Percentiles rank a stretch among this genome's conserved stretches.
phyloP scores from a whole-genome alignment of 371 early-diverging fungal genomes.

The Mortierella sp. region DNA sequence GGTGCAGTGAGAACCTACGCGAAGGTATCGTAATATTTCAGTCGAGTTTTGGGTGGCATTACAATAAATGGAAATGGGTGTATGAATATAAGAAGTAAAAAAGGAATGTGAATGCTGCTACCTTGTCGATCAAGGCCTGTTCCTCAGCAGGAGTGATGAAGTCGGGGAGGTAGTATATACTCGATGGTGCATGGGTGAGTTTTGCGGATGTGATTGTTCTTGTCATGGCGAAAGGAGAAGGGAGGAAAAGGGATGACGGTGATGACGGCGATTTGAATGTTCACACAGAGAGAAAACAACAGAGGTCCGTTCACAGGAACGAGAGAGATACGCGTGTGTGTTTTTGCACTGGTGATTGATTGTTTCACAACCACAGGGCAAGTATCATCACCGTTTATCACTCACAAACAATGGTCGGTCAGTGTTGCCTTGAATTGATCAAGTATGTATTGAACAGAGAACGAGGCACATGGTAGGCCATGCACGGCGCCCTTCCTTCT shows the following conservation, averaged over 20 bases:
- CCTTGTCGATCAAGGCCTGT: constrained; percentile 49
- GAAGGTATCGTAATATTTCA: not conserved
- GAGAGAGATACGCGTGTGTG: not conserved
- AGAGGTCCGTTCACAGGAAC: not conserved
- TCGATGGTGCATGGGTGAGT: constrained; percentile 41
- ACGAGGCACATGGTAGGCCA: not conserved
- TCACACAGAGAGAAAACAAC: not conserved
- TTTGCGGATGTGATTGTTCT: constrained; percentile 16
- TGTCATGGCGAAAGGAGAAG: constrained; percentile 17
- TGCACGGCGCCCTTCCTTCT: not conserved
- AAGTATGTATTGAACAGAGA: not conserved
- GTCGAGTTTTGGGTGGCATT: not conserved
- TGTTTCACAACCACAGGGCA: not conserved
- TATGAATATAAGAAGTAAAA: not conserved
- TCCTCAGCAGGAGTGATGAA: constrained; percentile 62
- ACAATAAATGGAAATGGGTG: fast-evolving
- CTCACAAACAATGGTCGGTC: not conserved
- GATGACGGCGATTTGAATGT: not conserved
- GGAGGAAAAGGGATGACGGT: not conserved
- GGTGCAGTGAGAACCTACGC: constrained; percentile 63
- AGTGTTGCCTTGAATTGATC: not conserved
- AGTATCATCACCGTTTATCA: not conserved
- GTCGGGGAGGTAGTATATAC: constrained; percentile 60
- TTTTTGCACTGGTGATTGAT: not conserved
- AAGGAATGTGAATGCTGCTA: constrained; percentile 4